phyloP scores from a whole-genome alignment of 164 flowering plant genomes.

The Protea cynaroides region DNA sequence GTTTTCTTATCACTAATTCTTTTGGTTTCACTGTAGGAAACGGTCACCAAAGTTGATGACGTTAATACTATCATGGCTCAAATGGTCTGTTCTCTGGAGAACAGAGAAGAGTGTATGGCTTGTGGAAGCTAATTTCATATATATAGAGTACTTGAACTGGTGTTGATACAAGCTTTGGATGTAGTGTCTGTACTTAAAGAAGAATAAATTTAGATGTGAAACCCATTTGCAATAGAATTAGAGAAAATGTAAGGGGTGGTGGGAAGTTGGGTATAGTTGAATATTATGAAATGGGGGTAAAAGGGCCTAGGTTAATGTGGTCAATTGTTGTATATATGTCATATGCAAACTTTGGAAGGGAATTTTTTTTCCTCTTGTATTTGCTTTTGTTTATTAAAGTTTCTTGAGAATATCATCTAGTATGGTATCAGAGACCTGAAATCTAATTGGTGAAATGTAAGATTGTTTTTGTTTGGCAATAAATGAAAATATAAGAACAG shows the following conservation, averaged over 20 bases:
- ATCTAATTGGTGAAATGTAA: too few species aligned
- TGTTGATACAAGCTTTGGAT: background rate
- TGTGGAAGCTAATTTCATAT: constrained; percentile 63
- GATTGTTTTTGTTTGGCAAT: too few species aligned
- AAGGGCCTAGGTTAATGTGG: too few species aligned
- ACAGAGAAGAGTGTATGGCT: constrained; percentile 85
- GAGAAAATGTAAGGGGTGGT: background rate
- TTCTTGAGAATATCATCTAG: too few species aligned
- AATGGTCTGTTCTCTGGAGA: constrained; percentile 77
- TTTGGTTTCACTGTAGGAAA: constrained; percentile 33
- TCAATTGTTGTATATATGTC: background rate
- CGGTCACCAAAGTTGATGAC: constrained; percentile 26
- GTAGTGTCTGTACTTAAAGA: background rate
- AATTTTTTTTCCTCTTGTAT: too few species aligned
- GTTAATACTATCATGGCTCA: constrained; percentile 68
- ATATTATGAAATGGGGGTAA: too few species aligned
- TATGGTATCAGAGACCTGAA: too few species aligned
- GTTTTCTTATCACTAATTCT: background rate
- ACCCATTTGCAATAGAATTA: background rate
- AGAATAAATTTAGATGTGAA: too few species aligned
- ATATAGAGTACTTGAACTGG: background rate
- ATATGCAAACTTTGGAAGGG: background rate
- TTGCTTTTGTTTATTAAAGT: too few species aligned
- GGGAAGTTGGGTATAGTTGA: background rate
- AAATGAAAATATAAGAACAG: too few species aligned